Percentiles rank a stretch among this genome's conserved stretches.
phyloP scores from a whole-genome alignment of 2,329 filamentous ascomycete species.

The Trichophyton equinum region DNA sequence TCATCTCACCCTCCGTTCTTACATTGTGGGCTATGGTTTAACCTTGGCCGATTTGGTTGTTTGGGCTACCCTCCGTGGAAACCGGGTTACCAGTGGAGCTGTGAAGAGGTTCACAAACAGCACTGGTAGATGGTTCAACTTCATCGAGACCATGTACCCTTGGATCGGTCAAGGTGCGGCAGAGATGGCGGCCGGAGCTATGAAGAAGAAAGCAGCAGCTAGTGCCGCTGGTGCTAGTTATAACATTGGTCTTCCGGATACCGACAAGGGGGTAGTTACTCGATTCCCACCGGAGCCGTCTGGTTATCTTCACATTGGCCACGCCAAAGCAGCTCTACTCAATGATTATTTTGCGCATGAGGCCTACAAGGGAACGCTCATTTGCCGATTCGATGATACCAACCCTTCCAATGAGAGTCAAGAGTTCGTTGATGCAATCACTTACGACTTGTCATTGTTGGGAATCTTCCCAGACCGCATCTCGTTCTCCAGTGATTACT shows the following conservation, averaged over 20 bases:
- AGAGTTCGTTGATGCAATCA: slow-evolving; percentile 86
- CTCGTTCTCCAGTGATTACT: slow-evolving; percentile 91
- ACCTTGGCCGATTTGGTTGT: slow-evolving; percentile 16
- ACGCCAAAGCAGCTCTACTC: slow-evolving; percentile 83
- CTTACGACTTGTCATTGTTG: slow-evolving; percentile 82
- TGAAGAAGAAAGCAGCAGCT: slow-evolving; percentile 16
- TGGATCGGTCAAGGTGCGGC: slow-evolving; percentile 14
- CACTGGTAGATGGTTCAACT: slow-evolving; percentile 15
- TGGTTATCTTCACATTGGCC: slow-evolving; percentile 43
- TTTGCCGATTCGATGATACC: slow-evolving; percentile 91
- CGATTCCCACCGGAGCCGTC: slow-evolving; percentile 27
- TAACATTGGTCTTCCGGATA: slow-evolving; percentile 22
- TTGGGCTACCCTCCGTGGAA: slow-evolving; percentile 17
- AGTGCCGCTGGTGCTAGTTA: slow-evolving; percentile 17
- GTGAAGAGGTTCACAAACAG: slow-evolving; percentile 10
- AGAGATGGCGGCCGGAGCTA: slow-evolving; percentile 13
- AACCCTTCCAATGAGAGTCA: slow-evolving; percentile 96
- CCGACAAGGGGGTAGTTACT: slow-evolving; percentile 23
- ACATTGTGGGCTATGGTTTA: slow-evolving; percentile 14
- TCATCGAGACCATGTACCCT: slow-evolving; percentile 17
- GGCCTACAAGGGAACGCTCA: slow-evolving; percentile 79
- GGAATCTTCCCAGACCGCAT: slow-evolving; percentile 79
- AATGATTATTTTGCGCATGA: slow-evolving; percentile 96
- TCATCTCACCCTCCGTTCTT: slow-evolving; percentile 16
- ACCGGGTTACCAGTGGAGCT: slow-evolving; percentile 12